Percentiles rank a stretch among this genome's conserved stretches.
phyloP scores from a whole-genome alignment of 345 rosid genomes.

The Lumnitzera racemosa region DNA sequence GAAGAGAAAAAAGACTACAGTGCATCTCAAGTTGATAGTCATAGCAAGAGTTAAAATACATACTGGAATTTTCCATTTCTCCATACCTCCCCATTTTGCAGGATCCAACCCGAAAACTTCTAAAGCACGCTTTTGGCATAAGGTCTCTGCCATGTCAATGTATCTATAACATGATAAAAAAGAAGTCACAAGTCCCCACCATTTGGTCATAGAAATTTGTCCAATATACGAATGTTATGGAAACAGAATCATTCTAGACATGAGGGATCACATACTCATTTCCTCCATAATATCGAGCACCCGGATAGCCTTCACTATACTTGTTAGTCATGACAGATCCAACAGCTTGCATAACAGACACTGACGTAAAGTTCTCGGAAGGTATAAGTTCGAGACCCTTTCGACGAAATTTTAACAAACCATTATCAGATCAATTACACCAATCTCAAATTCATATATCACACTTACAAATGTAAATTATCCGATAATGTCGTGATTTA shows the following conservation, averaged over 20 bases:
- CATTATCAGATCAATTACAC: neutral
- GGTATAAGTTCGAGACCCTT: conserved; percentile 95
- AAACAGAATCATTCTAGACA: neutral
- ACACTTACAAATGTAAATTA: neutral
- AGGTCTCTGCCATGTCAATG: conserved; percentile 86
- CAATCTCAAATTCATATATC: neutral
- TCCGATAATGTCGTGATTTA: conserved; percentile 2
- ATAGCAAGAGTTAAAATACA: neutral
- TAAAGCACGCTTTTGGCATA: conserved; percentile 88
- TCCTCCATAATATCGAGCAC: conserved; percentile 95
- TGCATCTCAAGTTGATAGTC: neutral
- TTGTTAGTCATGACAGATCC: conserved; percentile 97
- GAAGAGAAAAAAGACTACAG: too few species aligned
- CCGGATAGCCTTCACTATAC: conserved; percentile 96
- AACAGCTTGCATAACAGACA: conserved; percentile 94
- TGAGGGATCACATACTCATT: conserved; percentile 53
- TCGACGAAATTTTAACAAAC: neutral
- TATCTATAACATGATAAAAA: conserved; percentile 36
- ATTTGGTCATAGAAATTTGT: too few species aligned
- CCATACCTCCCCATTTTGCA: conserved; percentile 89
- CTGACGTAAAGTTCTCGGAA: conserved; percentile 89
- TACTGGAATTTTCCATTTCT: neutral
- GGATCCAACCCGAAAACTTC: conserved; percentile 86
- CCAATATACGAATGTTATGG: too few species aligned
- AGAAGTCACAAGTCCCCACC: neutral